Percentiles rank a stretch among this genome's conserved stretches.
These are phyloP conservation scores for Rutstroemia sydowiana DNA, from an alignment of 2,329 filamentous ascomycete genomes.

Conservation along the genomic window DNA sequence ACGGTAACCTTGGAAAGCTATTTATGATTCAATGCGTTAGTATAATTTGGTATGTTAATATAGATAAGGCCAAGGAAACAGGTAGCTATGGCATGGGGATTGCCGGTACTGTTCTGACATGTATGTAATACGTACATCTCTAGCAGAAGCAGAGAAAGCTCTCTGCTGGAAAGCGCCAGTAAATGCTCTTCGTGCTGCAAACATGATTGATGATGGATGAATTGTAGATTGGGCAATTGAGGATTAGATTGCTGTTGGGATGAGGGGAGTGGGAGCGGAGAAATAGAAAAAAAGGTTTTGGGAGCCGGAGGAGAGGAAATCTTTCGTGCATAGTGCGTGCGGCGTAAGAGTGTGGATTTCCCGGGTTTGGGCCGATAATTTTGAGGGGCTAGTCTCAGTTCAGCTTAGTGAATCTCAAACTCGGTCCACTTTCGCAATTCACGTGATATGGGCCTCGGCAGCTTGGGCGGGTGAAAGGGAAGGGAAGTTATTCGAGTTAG, in stretches of 20 bases:
- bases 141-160: slow-evolving; percentile 73
- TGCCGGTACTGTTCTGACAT: slow-evolving; percentile 5
- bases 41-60: slow-evolving; percentile 12
- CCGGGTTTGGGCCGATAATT: not conserved
- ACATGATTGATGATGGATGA: slow-evolving; percentile 47
- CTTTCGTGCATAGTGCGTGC: not conserved
- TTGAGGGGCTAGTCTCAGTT: too few relatives aligned
- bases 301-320: not conserved
- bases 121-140: slow-evolving; percentile 50
- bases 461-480: too few relatives aligned
- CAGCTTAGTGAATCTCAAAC: too few relatives aligned
- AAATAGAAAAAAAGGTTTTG: not conserved
- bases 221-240: slow-evolving; percentile 10
- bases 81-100: slow-evolving; percentile 8
- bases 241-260: not conserved
- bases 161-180: slow-evolving; percentile 59
- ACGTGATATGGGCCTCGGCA: too few relatives aligned
- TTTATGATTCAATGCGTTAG: slow-evolving; percentile 18
- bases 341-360: not conserved
- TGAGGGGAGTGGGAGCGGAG: slow-evolving; percentile 5
- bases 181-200: slow-evolving; percentile 56
- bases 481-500: too few relatives aligned
- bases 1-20: slow-evolving; percentile 97
- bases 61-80: slow-evolving; percentile 12
- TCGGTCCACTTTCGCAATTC: too few relatives aligned